phyloP scores from a whole-genome alignment of 257 asterid genomes.

The Solanum virginianum region DNA sequence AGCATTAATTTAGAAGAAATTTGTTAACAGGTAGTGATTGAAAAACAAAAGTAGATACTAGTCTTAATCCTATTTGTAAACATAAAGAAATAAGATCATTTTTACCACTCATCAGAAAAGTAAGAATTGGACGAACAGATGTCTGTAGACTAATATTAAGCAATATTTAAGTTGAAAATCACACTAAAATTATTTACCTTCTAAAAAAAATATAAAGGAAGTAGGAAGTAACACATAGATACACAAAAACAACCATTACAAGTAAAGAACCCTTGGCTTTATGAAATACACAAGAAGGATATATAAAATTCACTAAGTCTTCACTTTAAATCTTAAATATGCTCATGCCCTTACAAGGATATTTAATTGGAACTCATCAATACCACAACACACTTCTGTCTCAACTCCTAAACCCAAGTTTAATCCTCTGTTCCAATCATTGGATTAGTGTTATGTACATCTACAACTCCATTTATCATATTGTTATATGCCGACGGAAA shows the following conservation, averaged over 20 bases:
- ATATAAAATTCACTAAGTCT: background rate
- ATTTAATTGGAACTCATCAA: background rate
- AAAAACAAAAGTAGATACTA: background rate
- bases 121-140: background rate
- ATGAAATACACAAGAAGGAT: no score
- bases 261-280: background rate
- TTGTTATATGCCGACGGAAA: background rate
- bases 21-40: background rate
- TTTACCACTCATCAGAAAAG: background rate
- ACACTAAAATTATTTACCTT: background rate
- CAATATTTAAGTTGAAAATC: background rate
- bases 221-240: background rate
- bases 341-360: background rate
- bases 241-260: background rate
- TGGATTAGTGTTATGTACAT: background rate
- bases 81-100: background rate
- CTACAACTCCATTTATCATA: background rate
- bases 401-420: background rate
- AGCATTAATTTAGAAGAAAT: background rate
- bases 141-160: background rate
- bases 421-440: background rate
- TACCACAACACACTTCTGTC: background rate
- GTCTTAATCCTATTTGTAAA: background rate
- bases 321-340: background rate
- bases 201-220: background rate